phyloP scores from a whole-genome alignment of 1,284 basidiomycete species.

The Ustilago hordei region DNA sequence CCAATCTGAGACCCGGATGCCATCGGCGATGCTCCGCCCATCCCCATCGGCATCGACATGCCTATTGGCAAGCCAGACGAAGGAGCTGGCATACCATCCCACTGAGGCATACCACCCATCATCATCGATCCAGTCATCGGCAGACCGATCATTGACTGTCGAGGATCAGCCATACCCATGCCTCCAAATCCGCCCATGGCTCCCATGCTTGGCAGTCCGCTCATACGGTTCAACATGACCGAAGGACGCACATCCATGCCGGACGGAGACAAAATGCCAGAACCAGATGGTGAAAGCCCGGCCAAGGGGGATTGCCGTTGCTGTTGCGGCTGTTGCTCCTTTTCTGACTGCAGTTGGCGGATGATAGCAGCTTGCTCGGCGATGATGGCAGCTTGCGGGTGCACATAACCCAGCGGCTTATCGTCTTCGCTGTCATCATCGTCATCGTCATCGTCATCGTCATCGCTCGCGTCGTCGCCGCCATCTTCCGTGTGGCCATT shows the following conservation, averaged over 20 bases:
- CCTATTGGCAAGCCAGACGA: conserved; percentile 33
- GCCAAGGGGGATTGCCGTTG: conserved; percentile 26
- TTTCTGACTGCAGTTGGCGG: conserved; percentile 58
- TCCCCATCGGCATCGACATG: conserved; percentile 35
- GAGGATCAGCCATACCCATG: conserved; percentile 27
- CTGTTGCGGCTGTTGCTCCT: conserved; percentile 43
- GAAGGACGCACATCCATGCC: conserved; percentile 27
- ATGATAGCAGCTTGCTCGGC: conserved; percentile 66
- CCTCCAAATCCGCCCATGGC: conserved; percentile 13
- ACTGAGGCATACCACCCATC: conserved; percentile 36
- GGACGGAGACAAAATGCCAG: conserved; percentile 30
- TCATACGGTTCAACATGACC: conserved; percentile 32
- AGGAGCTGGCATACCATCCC: conserved; percentile 37
- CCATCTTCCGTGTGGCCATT: conserved; percentile 3
- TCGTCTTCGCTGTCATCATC: conserved; percentile 57
- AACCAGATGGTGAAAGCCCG: conserved; percentile 9
- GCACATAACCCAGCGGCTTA: conserved; percentile 57
- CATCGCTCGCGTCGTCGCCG: conserved; percentile 7
- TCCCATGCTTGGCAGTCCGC: conserved; percentile 31
- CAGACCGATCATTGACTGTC: conserved; percentile 35
- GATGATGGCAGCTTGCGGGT: conserved; percentile 67
- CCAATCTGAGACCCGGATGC: conserved; percentile 37
- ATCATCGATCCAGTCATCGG: conserved; percentile 25
- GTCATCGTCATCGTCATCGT: conserved; percentile 51
- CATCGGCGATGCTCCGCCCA: conserved; percentile 14